A percentile compares a stretch with the other conserved stretches of the same genome.
Conservation (phyloP, 768 basidiomycete species). For the Pholiota microspora region DNA sequence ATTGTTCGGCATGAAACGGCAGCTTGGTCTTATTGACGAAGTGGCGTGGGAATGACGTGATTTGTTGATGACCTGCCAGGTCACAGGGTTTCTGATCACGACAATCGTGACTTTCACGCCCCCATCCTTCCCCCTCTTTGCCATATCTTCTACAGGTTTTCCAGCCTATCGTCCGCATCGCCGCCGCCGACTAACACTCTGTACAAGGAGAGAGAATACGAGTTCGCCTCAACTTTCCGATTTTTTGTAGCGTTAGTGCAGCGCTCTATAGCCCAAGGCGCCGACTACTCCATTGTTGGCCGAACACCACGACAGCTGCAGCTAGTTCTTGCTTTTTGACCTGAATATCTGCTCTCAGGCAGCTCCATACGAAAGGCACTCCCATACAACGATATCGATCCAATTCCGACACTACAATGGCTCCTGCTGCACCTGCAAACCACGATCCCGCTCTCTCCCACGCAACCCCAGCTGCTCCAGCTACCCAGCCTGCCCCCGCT, state of each 20-base stretch:
- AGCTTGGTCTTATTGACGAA: too few relatives aligned
- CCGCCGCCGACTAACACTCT: not conserved
- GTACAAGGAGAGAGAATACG: not conserved
- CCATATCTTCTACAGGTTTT: constrained; percentile 4
- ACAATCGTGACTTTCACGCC: constrained; percentile 41
- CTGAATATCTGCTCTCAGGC: not conserved
- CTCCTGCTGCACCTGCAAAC: constrained; percentile 32
- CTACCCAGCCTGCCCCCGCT: constrained; percentile 27
- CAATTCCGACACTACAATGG: constrained; percentile 22
- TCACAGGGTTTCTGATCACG: constrained; percentile 43
- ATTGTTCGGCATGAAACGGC: too few relatives aligned
- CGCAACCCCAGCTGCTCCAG: constrained; percentile 24
- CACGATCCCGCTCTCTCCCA: constrained; percentile 40
- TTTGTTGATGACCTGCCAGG: constrained; percentile 32
- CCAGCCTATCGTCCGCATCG: constrained; percentile 4
- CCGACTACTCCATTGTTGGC: constrained; percentile 10
- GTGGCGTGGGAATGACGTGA: constrained; percentile 33
- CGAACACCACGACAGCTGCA: constrained; percentile 1
- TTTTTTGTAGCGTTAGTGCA: constrained; percentile 18
- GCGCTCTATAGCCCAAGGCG: constrained; percentile 2
- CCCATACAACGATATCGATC: not conserved
- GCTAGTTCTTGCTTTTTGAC: not conserved
- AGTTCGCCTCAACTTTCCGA: constrained; percentile 19
- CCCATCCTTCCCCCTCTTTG: constrained; percentile 24
- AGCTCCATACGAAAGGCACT: too few relatives aligned